Evolutionary conservation across 345 rosid species (phyloP).

Genomic region (Excoecaria cochinchinensis): DNA sequence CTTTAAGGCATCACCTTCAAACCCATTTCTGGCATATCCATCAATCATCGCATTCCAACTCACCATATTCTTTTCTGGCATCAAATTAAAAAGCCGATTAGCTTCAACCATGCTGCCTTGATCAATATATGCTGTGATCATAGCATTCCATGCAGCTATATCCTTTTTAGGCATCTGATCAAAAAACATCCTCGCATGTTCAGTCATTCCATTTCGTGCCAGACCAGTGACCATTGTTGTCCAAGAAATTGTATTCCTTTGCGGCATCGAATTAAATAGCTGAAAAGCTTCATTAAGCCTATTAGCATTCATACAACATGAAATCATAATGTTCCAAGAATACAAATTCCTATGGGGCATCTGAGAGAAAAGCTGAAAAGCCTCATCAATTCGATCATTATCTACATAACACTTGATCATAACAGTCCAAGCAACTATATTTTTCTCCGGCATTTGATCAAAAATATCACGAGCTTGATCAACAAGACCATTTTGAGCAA

Average conservation of each 20-base stretch:
- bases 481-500: slow-evolving; percentile 13
- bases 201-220: slow-evolving; percentile 32
- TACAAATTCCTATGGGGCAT: slow-evolving; percentile 37
- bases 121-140: slow-evolving; percentile 37
- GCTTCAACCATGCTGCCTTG: slow-evolving; percentile 33
- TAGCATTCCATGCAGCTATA: slow-evolving; percentile 38
- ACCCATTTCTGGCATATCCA: slow-evolving; percentile 41
- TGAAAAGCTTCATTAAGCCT: slow-evolving; percentile 31
- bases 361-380: slow-evolving; percentile 31
- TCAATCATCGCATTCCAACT: slow-evolving; percentile 46
- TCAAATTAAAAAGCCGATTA: slow-evolving; percentile 31
- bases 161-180: slow-evolving; percentile 37
- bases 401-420: slow-evolving; percentile 43
- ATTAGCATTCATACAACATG: slow-evolving; percentile 32
- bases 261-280: slow-evolving; percentile 39
- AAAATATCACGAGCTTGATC: slow-evolving; percentile 11
- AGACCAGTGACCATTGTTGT: slow-evolving; percentile 37
- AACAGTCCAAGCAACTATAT: slow-evolving; percentile 43
- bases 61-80: slow-evolving; percentile 30
- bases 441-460: slow-evolving; percentile 26
- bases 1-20: slow-evolving; percentile 31
- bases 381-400: slow-evolving; percentile 29
- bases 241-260: slow-evolving; percentile 43
- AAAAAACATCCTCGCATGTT: slow-evolving; percentile 35
- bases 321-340: slow-evolving; percentile 43